Evolutionary conservation across 257 asterid species (phyloP).

Genomic region (Scutellaria baicalensis): DNA sequence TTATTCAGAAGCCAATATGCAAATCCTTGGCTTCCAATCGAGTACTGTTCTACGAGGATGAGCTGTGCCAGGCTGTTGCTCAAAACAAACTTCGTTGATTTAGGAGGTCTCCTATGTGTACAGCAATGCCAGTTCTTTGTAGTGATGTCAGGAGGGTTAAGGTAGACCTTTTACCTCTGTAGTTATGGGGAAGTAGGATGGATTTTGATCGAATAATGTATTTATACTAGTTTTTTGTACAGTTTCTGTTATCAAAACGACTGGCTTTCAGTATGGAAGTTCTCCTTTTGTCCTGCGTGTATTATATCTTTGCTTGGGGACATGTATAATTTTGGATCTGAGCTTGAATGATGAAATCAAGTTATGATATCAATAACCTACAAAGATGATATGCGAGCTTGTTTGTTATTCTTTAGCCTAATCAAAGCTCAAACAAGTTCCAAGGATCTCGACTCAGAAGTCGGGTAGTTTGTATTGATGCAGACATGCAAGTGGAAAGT

Average conservation of each 20-base stretch:
- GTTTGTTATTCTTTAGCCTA: no score
- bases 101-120: constrained; percentile 21
- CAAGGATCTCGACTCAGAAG: background rate
- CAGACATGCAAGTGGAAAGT: background rate
- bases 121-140: constrained; percentile 7
- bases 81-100: constrained; percentile 86
- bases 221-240: constrained; percentile 21
- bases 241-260: constrained; percentile 3
- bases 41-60: constrained; percentile 85
- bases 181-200: constrained; percentile 20
- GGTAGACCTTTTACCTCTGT: constrained; percentile 21
- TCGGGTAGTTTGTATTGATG: background rate
- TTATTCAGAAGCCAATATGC: constrained; percentile 58
- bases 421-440: no score
- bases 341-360: no score
- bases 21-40: constrained; percentile 78
- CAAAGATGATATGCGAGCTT: no score
- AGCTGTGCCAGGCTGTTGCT: constrained; percentile 93
- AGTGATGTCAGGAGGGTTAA: constrained; percentile 4
- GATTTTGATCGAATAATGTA: constrained; percentile 21
- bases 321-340: background rate
- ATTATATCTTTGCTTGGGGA: background rate
- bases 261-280: background rate
- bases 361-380: no score
- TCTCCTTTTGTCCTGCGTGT: background rate